Percentiles rank a stretch among this genome's conserved stretches.
Conservation (phyloP, 805 yeast genomes). For the Priceomyces haplophilus region DNA sequence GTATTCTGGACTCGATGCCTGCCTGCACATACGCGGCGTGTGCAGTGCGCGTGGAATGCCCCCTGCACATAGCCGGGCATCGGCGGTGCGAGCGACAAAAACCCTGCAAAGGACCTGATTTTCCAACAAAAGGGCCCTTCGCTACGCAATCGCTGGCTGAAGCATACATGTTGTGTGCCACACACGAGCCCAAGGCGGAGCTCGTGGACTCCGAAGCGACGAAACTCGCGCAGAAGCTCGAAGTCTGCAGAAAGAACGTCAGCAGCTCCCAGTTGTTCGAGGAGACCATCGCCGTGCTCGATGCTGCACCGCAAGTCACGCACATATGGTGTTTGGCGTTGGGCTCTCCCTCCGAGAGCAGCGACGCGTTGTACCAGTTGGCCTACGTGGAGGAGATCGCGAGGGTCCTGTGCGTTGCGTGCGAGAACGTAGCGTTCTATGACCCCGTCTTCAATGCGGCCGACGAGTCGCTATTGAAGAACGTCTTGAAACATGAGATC, state of each 20-base stretch:
- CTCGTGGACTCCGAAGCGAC: not conserved
- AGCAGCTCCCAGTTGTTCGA: slow-evolving; percentile 22
- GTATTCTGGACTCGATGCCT: too few species aligned
- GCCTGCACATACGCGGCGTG: too few species aligned
- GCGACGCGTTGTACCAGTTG: slow-evolving; percentile 63
- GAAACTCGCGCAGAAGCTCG: not conserved
- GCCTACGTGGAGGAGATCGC: slow-evolving; percentile 51
- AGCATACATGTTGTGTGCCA: too few species aligned
- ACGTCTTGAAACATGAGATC: slow-evolving; percentile 11
- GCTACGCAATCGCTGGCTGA: too few species aligned
- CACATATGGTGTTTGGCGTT: slow-evolving; percentile 66
- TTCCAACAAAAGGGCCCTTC: too few species aligned
- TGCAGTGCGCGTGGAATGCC: too few species aligned
- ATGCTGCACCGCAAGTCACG: slow-evolving; percentile 7
- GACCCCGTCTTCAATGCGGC: slow-evolving; percentile 60
- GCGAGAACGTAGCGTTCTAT: slow-evolving; percentile 42
- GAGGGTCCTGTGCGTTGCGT: slow-evolving; percentile 14
- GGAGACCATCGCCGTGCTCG: slow-evolving; percentile 14
- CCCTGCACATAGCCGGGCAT: too few species aligned
- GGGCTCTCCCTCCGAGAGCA: slow-evolving; percentile 60
- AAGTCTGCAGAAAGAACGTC: slow-evolving; percentile 7
- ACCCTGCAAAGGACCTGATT: too few species aligned
- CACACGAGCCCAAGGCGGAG: not conserved
- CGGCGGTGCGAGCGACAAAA: too few species aligned
- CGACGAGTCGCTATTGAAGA: slow-evolving; percentile 38